Percentiles rank a stretch among this genome's conserved stretches.
Conservation (phyloP, 495 filamentous ascomycete genomes). For the Penicillium steckii region DNA sequence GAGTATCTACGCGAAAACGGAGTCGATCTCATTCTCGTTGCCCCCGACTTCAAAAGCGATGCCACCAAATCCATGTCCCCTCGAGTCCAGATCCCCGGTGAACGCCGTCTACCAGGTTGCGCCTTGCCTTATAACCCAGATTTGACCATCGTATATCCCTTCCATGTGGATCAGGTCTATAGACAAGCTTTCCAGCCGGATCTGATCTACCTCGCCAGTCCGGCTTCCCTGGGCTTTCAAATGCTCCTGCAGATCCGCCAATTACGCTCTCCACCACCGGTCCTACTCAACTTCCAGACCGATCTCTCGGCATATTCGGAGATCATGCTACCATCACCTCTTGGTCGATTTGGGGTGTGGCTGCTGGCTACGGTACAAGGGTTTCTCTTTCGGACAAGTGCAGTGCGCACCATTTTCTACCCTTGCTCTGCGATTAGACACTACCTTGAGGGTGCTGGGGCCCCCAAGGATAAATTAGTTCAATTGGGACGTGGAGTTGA, state of each 20-base stretch:
- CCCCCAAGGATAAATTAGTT: conserved; percentile 48
- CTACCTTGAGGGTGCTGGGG: conserved; percentile 52
- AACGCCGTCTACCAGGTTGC: conserved; percentile 55
- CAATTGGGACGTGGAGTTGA: conserved; percentile 61
- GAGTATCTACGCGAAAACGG: conserved; percentile 58
- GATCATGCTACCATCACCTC: conserved; percentile 57
- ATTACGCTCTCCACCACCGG: conserved; percentile 47
- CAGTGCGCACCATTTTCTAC: conserved; percentile 62
- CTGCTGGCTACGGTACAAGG: conserved; percentile 55
- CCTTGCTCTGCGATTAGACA: conserved; percentile 53
- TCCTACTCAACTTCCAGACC: conserved; percentile 64
- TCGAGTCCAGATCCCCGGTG: conserved; percentile 18
- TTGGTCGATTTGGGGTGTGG: conserved; percentile 54
- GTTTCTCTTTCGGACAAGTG: conserved; percentile 55
- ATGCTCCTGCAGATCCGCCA: conserved; percentile 59
- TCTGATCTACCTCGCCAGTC: conserved; percentile 63
- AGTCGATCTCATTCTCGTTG: conserved; percentile 56
- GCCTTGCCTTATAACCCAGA: conserved; percentile 66
- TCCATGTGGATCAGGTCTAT: conserved; percentile 55
- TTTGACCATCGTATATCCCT: conserved; percentile 61
- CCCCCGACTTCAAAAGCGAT: conserved; percentile 45
- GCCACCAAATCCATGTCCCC: conserved; percentile 10
- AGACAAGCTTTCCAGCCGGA: conserved; percentile 52
- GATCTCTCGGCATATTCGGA: conserved; percentile 62
- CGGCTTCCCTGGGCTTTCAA: conserved; percentile 63